phyloP scores from a whole-genome alignment of 768 basidiomycete genomes.

The Trametes meyenii region DNA sequence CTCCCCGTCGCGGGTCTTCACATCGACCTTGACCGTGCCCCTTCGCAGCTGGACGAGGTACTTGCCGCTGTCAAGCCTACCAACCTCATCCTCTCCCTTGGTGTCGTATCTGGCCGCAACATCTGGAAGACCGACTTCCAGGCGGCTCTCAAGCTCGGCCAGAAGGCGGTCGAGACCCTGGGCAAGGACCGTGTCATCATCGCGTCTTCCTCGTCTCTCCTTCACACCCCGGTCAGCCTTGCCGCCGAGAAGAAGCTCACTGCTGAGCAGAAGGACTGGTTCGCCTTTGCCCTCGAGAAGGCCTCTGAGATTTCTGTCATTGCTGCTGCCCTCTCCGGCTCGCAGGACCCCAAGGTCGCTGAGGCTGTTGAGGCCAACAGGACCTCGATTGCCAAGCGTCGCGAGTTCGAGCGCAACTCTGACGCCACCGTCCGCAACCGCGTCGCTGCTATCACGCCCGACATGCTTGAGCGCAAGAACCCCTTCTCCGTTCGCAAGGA shows the following conservation, averaged over 20 bases:
- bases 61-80: slow-evolving; percentile 84
- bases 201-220: slow-evolving; percentile 95
- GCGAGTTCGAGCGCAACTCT: slow-evolving; percentile 90
- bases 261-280: slow-evolving; percentile 91
- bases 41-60: slow-evolving; percentile 83
- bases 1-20: slow-evolving; percentile 94
- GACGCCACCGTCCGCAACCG: slow-evolving; percentile 96
- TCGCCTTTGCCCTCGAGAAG: slow-evolving; percentile 98
- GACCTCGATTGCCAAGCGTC: slow-evolving; percentile 88
- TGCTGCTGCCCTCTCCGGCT: slow-evolving; percentile 82
- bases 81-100: slow-evolving; percentile 82
- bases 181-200: slow-evolving; percentile 89
- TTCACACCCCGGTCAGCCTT: slow-evolving; percentile 97
- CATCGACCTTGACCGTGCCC: slow-evolving; percentile 94
- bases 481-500: slow-evolving; percentile 87
- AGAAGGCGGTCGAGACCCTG: slow-evolving; percentile 83
- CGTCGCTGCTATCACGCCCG: slow-evolving; percentile 86
- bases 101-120: slow-evolving; percentile 97
- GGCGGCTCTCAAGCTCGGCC: slow-evolving; percentile 76
- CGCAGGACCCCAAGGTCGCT: slow-evolving; percentile 72
- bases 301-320: slow-evolving; percentile 86
- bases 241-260: slow-evolving; percentile 91
- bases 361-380: slow-evolving; percentile 87
- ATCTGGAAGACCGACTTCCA: slow-evolving; percentile 98
- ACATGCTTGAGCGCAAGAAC: slow-evolving; percentile 85